Conservation (phyloP, 1,284 basidiomycete species). For the Phellinidium pouzarii region DNA sequence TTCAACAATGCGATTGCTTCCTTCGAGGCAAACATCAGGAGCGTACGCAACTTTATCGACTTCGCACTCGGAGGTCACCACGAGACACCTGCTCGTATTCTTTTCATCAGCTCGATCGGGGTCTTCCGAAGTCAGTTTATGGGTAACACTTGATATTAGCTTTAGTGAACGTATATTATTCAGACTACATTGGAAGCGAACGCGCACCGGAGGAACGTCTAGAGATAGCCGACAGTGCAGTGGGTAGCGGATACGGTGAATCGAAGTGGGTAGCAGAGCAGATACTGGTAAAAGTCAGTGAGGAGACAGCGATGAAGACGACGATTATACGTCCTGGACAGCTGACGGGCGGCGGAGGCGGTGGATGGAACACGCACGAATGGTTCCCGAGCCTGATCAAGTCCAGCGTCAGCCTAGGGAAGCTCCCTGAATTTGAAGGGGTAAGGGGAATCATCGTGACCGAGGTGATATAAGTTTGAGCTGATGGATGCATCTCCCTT, state of each 20-base stretch:
- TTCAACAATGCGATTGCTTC: constrained; percentile 27
- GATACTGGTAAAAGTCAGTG: constrained; percentile 24
- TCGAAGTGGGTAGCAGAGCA: constrained; percentile 32
- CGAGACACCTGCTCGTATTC: constrained; percentile 23
- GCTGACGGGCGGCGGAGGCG: constrained; percentile 24
- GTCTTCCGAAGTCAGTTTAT: constrained; percentile 24
- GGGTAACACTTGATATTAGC: not conserved
- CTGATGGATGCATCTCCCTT: not conserved
- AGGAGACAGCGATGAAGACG: constrained; percentile 22
- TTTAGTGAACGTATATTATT: not conserved
- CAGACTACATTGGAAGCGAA: constrained; percentile 20
- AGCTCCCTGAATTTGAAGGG: constrained; percentile 17
- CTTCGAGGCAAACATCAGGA: constrained; percentile 23
- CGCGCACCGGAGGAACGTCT: constrained; percentile 21
- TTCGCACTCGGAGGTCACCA: constrained; percentile 27
- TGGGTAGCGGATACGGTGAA: constrained; percentile 29
- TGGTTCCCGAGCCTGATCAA: constrained; percentile 29
- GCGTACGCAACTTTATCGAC: constrained; percentile 24
- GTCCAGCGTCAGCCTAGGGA: constrained; percentile 16
- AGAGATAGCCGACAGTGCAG: constrained; percentile 21
- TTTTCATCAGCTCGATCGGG: constrained; percentile 31
- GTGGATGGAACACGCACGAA: constrained; percentile 29
- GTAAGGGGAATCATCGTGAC: constrained; percentile 6
- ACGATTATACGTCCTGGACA: constrained; percentile 24
- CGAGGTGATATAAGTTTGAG: not conserved